A percentile compares a stretch with the other conserved stretches of the same genome.
Conservation (phyloP, 257 asterid species). For the Jacaranda mimosifolia region DNA sequence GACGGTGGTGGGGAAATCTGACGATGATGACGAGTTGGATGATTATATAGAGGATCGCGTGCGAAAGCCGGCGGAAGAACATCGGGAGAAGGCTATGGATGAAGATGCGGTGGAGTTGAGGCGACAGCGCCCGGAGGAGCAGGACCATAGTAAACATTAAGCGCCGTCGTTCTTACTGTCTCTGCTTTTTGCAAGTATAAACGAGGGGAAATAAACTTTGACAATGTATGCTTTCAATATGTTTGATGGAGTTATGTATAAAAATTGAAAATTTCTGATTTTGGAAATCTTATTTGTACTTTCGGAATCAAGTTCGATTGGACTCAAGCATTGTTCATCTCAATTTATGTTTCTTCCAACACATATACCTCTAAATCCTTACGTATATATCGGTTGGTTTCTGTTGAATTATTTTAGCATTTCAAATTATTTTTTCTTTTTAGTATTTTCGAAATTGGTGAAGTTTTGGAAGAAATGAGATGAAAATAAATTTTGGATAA, state of each 20-base stretch:
- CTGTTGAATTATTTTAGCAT: too few relatives aligned
- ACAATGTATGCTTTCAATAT: neutral
- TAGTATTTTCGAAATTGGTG: too few relatives aligned
- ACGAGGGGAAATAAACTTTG: neutral
- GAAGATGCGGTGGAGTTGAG: conserved; percentile 53
- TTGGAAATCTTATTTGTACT: too few relatives aligned
- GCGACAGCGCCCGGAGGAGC: conserved; percentile 31
- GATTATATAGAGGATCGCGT: conserved; percentile 64
- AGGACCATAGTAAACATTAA: conserved; percentile 33
- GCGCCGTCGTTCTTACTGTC: neutral
- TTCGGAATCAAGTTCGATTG: too few relatives aligned
- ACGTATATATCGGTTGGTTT: too few relatives aligned
- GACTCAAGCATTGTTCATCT: too few relatives aligned
- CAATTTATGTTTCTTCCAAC: too few relatives aligned
- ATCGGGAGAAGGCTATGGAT: conserved; percentile 49
- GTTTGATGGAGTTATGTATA: neutral
- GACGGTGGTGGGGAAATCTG: conserved; percentile 69
- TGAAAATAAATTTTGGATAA: too few relatives aligned
- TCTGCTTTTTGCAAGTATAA: neutral
- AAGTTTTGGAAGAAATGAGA: too few relatives aligned
- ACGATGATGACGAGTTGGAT: conserved; percentile 45
- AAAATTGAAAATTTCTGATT: too few relatives aligned
- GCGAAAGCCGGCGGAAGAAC: conserved; percentile 45
- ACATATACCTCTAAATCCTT: too few relatives aligned
- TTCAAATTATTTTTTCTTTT: too few relatives aligned